Evolutionary conservation across 192 early-diverging fungal species (phyloP).

Genomic region (Coemansia sp.): DNA sequence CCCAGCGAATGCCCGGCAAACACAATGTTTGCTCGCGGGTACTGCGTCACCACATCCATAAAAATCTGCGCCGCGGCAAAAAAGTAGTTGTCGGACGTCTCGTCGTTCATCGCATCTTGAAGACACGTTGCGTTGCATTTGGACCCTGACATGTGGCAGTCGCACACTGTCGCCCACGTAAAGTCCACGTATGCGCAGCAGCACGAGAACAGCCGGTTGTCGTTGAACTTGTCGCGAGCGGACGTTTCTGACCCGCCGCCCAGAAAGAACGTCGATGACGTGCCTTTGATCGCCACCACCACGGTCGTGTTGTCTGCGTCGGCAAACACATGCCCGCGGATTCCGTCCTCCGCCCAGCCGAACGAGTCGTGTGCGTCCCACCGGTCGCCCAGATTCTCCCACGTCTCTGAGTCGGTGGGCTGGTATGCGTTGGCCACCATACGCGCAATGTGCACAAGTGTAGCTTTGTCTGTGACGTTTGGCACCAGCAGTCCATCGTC

Average conservation of each 20-base stretch:
- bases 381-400: constrained; percentile 67
- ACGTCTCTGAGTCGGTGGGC: constrained; percentile 60
- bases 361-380: constrained; percentile 69
- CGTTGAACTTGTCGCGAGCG: constrained; percentile 76
- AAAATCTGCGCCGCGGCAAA: constrained; percentile 62
- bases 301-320: constrained; percentile 64
- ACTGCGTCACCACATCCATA: constrained; percentile 61
- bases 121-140: constrained; percentile 65
- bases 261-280: constrained; percentile 65
- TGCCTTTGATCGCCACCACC: constrained; percentile 88
- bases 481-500: constrained; percentile 62
- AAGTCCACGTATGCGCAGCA: constrained; percentile 87
- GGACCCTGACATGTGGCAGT: constrained; percentile 65
- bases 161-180: constrained; percentile 82
- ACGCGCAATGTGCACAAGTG: constrained; percentile 70
- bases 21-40: constrained; percentile 73
- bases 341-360: constrained; percentile 72
- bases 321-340: constrained; percentile 87
- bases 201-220: constrained; percentile 94
- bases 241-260: constrained; percentile 71
- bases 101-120: constrained; percentile 59
- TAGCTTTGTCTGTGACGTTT: constrained; percentile 68
- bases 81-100: constrained; percentile 56
- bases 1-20: constrained; percentile 88
- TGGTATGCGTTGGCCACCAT: constrained; percentile 89